Evolutionary conservation across 441 rosid genomes (phyloP), one percentile per base, ranked within the genome.

Genomic region (Pelargonium australe): DNA sequence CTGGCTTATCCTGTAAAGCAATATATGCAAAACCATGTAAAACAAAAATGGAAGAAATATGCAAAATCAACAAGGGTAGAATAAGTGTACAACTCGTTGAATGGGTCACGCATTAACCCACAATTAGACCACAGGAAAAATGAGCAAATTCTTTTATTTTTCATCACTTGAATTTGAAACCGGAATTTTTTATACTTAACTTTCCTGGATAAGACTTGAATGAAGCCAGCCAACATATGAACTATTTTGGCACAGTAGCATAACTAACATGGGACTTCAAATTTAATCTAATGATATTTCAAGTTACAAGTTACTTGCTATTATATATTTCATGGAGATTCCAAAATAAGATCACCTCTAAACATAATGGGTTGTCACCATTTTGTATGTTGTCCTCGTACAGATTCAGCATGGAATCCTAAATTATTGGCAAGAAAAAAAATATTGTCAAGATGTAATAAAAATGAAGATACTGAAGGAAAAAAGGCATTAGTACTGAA

Each of bases 1-100:
- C 67, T 69, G 74, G 72, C 72, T 86, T 86, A 69, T 86, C 95
- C 96, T 94, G 88, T 64, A 68, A 72, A 68, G 60, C 41, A 0
- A 51, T n/a, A 51, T 7, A 51, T 51, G 58, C 58, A 49, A 11
- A 14, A 49, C 16, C n/a, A 5, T 1, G 57, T 4, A 49, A 49
- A 11, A 11, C 19, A 76, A 11, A 49, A 49, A 20, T 31, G 37
- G 37, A 31, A 31, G 37, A 31, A 31, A 31, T 31, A 31, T 31
- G 37, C 37, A 31, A 31, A 31, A 31, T 31, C 37, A 3, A 31
- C 4, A 31, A 31, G 37, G 37, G 37, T 31, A 31, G 37, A 20
- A 20, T 20, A 20, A 20, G 23, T 13, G 16, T 2, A 4, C 2
- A 12, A 4, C 3, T 4, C 13, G 12, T 4, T 14, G 14, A 5